Base-by-base conservation (phyloP, 75 land plant species). In the Pinus tabuliformis region DNA sequence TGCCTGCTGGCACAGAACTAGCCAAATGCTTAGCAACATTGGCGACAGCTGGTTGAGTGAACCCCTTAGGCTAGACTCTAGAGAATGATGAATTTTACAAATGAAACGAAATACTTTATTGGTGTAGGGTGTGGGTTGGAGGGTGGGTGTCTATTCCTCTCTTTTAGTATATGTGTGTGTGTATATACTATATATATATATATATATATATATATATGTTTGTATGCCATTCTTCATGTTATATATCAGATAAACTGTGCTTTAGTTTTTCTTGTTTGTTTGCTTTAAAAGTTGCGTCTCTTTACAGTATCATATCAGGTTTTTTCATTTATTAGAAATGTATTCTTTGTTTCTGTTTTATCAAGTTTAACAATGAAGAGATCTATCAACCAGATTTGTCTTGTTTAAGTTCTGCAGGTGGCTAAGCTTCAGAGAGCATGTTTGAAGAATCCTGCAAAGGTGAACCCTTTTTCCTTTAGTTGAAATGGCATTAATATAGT, bases 361-460 rank as follows among this genome's bases (percentile, higher is more conserved):
- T 37, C 49, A 66, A 37, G 49, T 37, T 66, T 17, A 39, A 36
- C 39, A 20, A 39, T 39, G 3, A 68, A 68, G 72, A 68, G 72
- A 42, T 68, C 22, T 68, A 39, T 68, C 6, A 9, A 49, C 54
- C 54, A 17, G 18, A 20, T 68, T 37, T 28, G 5, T 12, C 68
- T 5, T 22, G 49, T 73, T 64, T 82, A 36, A 36, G 56, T 77
- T 9, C 20, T 73, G 64, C 82, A 93, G 96, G 94, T 93, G 37
- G 80, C 84, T 54, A 96, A 96, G 81, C 90, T 96, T 42, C 92
- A 96, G 77, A 73, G 99, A 28, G 99, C 95, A 14, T 93, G 97
- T 70, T 80, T 96, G 22, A 86, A 84, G 66, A 90, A 96, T 80
- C 99, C 99, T 86, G 93, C 89, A 13, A 96, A 93, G 91, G 97